Evolutionary conservation across 1,284 basidiomycete species (phyloP), one percentile per base, ranked within the genome.

Genomic region (Anthracocystis walkeri): DNA sequence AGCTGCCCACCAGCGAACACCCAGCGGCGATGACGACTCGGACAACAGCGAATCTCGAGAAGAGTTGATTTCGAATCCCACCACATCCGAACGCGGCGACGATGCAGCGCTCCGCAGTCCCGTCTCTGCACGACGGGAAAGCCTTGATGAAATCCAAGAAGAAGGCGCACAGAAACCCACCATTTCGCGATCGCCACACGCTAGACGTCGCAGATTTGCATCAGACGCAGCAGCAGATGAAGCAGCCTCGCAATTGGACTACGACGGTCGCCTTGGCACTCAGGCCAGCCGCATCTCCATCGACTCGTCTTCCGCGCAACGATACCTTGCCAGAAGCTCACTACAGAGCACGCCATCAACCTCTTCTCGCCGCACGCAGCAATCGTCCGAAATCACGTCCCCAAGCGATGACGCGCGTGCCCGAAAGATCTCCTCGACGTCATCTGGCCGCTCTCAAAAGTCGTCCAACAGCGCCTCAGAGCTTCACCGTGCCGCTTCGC

Each of bases 391-490:
- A 4, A 38, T 61, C 5, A 53, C 51, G 12, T 78, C 75, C 31
- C 67, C 78, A 2, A 79, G 72, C 52, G 75, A 72, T 33, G 65
- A 68, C 21, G 62, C 63, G 2, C 60, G 78, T 40, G 55, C 59
- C 18, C 61, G 78, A 11, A 79, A 77, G 62, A 70, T 78, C 27
- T 78, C 78, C 27, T 74, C 78, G 18, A 73, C 78, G 2, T 75
- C 75, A 12, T 78, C 75, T 2, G 65, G 58, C 35, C 51, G 65
- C 20, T 80, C 78, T 21, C 76, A 78, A n/a, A 68, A 72, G 54
- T 80, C 76, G 16, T 76, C 76, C 18, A 75, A 58, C 55, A 71
- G 76, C 29, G 72, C 76, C n/a, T 80, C 78, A 1, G 78, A 80
- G 14, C 62, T 78, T 21, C 78, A 77, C 49, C 72, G 76, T 42